A percentile compares a stretch with the other conserved stretches of the same genome.
Conservation (phyloP, 108 stramenopile genomes). For the Cyclotella kingstonii region DNA sequence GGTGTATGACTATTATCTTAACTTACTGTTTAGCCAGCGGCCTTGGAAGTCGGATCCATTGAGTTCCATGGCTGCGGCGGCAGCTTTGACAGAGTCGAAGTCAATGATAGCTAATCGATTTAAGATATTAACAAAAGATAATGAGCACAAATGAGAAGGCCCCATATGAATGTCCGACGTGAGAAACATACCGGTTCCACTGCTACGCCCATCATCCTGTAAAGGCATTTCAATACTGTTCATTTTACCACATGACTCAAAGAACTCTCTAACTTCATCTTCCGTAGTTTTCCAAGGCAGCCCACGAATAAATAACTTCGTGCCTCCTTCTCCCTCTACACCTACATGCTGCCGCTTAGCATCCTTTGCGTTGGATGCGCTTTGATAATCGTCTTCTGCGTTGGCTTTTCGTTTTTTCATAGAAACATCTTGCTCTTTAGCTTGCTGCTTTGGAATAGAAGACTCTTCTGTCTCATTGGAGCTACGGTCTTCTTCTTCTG, state of each 20-base stretch:
- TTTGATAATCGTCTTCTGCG: conserved; percentile 21
- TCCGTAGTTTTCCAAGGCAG: conserved; percentile 92
- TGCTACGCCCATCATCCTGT: conserved; percentile 80
- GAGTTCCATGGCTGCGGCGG: conserved; percentile 75
- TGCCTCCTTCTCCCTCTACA: conserved; percentile 33
- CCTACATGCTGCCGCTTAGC: conserved; percentile 20
- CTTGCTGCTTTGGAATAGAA: conserved; percentile 29
- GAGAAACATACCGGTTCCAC: conserved; percentile 52
- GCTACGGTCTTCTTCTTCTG: background rate
- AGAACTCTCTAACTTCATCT: conserved; percentile 89
- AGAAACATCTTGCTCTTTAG: conserved; percentile 18
- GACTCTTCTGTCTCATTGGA: conserved; percentile 52
- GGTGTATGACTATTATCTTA: background rate
- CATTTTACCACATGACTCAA: conserved; percentile 80
- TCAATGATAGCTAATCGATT: conserved; percentile 74
- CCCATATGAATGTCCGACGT: background rate
- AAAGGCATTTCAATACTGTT: conserved; percentile 80
- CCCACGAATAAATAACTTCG: conserved; percentile 88
- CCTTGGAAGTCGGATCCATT: conserved; percentile 91
- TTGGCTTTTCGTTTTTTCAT: conserved; percentile 79
- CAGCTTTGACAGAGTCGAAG: conserved; percentile 60
- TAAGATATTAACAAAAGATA: background rate
- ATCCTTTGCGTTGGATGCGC: conserved; percentile 12
- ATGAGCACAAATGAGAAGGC: background rate
- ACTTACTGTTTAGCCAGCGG: conserved; percentile 76